Conservation (phyloP, 371 early-diverging fungal species). For the Smittium culicis region DNA sequence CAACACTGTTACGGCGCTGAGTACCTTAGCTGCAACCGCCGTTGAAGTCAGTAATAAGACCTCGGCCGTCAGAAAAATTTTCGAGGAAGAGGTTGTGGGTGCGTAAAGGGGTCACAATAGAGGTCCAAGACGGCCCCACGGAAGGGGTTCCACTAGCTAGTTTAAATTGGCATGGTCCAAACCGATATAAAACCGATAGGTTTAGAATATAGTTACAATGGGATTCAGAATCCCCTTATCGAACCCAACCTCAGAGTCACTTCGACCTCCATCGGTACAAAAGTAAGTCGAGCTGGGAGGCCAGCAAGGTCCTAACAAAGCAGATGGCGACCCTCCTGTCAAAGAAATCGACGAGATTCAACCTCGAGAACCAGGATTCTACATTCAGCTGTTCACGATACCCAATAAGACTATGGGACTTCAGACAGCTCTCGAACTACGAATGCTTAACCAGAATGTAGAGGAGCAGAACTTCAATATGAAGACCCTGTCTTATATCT, state of each 20-base stretch:
- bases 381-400: neutral
- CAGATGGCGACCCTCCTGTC: neutral
- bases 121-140: neutral
- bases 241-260: neutral
- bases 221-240: neutral
- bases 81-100: neutral
- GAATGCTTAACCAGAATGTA: neutral
- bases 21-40: neutral
- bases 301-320: neutral
- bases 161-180: neutral
- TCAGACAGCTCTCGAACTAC: neutral
- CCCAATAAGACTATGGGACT: neutral
- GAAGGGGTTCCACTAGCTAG: neutral
- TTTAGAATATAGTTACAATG: neutral
- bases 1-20: neutral
- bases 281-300: neutral
- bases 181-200: neutral
- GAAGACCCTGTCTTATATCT: neutral
- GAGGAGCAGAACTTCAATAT: neutral
- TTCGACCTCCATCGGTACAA: neutral
- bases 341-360: neutral
- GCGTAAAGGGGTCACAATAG: neutral
- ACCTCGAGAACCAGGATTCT: neutral
- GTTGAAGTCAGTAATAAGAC: neutral
- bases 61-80: neutral